Base-by-base conservation (phyloP, 2,329 filamentous ascomycete genomes). In the Colletotrichum endophyticum region DNA sequence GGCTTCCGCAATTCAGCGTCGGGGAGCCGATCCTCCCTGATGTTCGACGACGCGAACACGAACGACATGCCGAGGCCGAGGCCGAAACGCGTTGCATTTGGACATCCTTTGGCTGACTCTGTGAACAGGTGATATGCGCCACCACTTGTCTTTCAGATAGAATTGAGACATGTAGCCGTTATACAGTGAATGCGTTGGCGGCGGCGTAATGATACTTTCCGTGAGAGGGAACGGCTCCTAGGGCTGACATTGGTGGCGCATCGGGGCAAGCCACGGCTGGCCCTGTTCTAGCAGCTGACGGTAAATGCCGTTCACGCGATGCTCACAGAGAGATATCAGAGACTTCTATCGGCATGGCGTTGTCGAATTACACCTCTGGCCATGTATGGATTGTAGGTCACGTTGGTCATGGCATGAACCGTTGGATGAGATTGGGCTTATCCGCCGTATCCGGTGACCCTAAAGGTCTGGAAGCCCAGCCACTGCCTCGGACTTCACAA, bases 371-470 rank as follows among this genome's bases (percentile, higher is more conserved):
- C 39, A 44, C 39, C 19, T 49, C 2, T 49, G 19, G 9, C 5
- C 19, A 49, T 49, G 9, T 12, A 7, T 49, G 5, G 39, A n/a
- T n/a, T 1, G 9, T n/a, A n/a, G 1, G 39, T n/a, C 9, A n/a
- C 3, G 19, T 12, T 49, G 9, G 5, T 12, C 3, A 12, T 12
- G 39, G 19, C 1, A 44, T n/a, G 19, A 1, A 49, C 39, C 19
- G 4, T 49, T 49, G 9, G 1, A 22, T 4, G 39, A 49, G 6
- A 1, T 4, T n/a, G 9, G 9, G 39, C 1, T 0, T 6, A 6
- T n/a, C 39, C 9, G 39, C 19, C 19, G 19, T 49, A 49, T n/a
- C 39, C 5, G 19, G 3, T 49, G 9, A 12, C 19, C 19, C 39
- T 12, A 19, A 49, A 49, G 9, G 19, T 49, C 9, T 49, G 19